Percentiles rank a stretch among this genome's conserved stretches.
Conservation (phyloP, 768 basidiomycete species). For the Sporobolomyces roseus region DNA sequence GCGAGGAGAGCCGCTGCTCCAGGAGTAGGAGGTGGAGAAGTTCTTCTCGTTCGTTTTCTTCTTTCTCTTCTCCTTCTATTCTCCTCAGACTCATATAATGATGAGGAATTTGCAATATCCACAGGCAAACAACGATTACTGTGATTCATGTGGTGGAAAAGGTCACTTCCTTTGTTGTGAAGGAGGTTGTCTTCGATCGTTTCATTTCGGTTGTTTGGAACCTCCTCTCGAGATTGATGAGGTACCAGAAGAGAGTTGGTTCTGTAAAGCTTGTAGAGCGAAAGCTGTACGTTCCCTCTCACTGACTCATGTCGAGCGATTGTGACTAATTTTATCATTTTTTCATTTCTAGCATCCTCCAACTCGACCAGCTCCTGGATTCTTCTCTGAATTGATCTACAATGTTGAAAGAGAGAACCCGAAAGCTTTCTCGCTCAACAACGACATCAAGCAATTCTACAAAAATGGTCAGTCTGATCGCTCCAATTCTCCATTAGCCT, state of each 20-base stretch:
- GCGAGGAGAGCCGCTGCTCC: conserved; percentile 14
- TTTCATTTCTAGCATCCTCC: conserved; percentile 36
- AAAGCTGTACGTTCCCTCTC: conserved; percentile 46
- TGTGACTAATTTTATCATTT: not conserved
- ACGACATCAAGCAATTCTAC: conserved; percentile 39
- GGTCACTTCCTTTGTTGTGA: conserved; percentile 94
- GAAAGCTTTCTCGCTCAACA: conserved; percentile 40
- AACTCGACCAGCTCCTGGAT: conserved; percentile 12
- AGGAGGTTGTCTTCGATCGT: conserved; percentile 81
- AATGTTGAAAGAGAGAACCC: conserved; percentile 42
- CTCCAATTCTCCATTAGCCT: not conserved
- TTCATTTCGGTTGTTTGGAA: conserved; percentile 94
- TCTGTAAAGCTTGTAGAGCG: conserved; percentile 61
- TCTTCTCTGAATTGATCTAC: conserved; percentile 39
- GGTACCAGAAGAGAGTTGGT: conserved; percentile 64
- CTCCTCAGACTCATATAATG: not conserved
- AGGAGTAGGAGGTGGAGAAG: not conserved
- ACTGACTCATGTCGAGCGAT: not conserved
- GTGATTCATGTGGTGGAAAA: conserved; percentile 52
- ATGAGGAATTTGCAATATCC: too few relatives aligned
- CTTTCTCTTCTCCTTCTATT: not conserved
- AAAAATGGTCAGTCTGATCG: conserved; percentile 40
- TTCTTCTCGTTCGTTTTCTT: conserved; percentile 9
- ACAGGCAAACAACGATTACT: conserved; percentile 54
- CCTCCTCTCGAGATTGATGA: conserved; percentile 87